Base-by-base conservation (phyloP, 208 protist species). In the Acanthamoeba culbertsoni region DNA sequence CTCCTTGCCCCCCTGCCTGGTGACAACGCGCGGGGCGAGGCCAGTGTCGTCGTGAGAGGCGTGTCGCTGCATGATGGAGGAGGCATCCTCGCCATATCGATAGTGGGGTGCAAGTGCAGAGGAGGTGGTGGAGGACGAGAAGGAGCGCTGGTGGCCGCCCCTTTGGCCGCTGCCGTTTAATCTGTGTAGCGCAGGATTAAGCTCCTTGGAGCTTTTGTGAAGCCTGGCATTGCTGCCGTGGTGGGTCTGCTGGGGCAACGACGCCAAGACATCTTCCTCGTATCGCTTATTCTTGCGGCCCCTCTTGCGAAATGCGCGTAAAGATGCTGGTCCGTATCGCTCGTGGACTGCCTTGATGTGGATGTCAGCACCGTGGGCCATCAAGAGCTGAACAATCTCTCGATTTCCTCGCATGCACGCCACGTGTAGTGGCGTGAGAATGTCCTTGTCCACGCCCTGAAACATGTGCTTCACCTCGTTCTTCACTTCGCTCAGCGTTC, bases 331-430 rank as follows among this genome's bases (percentile, higher is more conserved):
- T 10, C 86, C 86, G 33, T 92, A 92, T 45, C 86, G 86, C 28
- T 92, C 86, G 86, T 92, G 86, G 1, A 92, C 42, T 4, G 86
- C 86, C 43, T 92, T 92, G 53, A 77, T 68, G 86, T 92, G 53
- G n/a, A 77, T 77, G 46, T 77, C 62, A 43, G 86, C 86, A n/a
- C 86, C 86, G 33, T 92, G 86, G 26, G 62, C 59, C 62, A 92
- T 53, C 86, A 92, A n/a, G 18, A 92, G 62, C 14, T 2, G n/a
- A 16, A 92, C 86, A 26, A 92, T 92, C 63, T 92, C 86, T 14
- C 86, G 86, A 59, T 92, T 68, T 4, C 86, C 86, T 5, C 62
- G 55, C 45, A 59, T 77, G 46, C 59, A 68, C 37, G 86, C 86
- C 7, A 68, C 42, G 31, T 92, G 86, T 4, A 92, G 86, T 18